Evolutionary conservation across 495 filamentous ascomycete genomes (phyloP), one percentile per base, ranked within the genome.

Genomic region (Xylaria telfairii): DNA sequence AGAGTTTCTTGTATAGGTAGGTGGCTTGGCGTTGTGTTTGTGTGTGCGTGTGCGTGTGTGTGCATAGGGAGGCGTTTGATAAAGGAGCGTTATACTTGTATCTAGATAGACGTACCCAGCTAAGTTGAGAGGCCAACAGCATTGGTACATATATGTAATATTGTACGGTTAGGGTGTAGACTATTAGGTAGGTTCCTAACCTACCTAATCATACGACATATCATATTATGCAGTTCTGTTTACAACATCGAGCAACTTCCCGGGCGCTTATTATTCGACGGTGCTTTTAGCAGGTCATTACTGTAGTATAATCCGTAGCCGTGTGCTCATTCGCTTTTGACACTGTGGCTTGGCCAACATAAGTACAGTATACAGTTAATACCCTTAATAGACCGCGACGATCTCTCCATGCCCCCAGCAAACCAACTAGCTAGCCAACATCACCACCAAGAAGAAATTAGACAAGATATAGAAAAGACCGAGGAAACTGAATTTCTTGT

Each of bases 1-100:
- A 56, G 90, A 89, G 70, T 98, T 99, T 80, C 81, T 87, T 67
- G 75, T 92, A 42, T 95, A 63, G 54, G 19, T 54, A 42, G 17
- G 5, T 9, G 2, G 46, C 1, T 28, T 54, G 64, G 46, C n/a
- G 42, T 53, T 26, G 9, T 2, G 41, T 54, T 32, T 54, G 9
- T 41, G 26, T 24, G 39, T n/a, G n/a, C n/a, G n/a, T n/a, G n/a
- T n/a, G 9, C 6, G 41, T 54, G 47, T 54, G 9, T 41, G 26
- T 24, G 39, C 46, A 66, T 53, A 42, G 26, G 8, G 12, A 41
- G 64, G 64, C 47, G 64, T 66, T 54, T 41, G 64, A 44, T 34
- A 21, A 37, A 37, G 62, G 37, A 26, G 39, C 5, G 24, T 47
- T n/a, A 10, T 64, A 17, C 4, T 4, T 19, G 10, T 64, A 32